A percentile compares a stretch with the other conserved stretches of the same genome.
These are phyloP conservation scores for Chytriomyces sp. DNA, from an alignment of 192 early-diverging fungal species.

Conservation along the genomic window DNA sequence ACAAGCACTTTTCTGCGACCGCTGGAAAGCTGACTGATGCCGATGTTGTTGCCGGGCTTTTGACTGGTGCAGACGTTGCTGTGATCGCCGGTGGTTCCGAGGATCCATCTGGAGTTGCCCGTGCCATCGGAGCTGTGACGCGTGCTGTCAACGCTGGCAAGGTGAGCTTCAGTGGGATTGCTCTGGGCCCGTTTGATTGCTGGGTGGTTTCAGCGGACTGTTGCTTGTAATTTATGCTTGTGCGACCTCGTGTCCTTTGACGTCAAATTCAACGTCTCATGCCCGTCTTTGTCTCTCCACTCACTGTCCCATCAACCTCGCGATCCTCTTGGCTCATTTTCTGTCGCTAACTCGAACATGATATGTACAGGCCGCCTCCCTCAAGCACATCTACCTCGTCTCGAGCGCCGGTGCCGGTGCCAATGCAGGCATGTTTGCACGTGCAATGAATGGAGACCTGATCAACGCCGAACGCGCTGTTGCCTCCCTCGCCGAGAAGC, in stretches of 20 bases:
- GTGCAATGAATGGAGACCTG: constrained; percentile 14
- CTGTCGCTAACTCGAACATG: background rate
- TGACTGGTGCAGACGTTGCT: background rate
- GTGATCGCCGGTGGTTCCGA: constrained; percentile 27
- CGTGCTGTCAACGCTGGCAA: background rate
- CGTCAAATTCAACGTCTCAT: no score
- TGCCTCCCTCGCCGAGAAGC: constrained; percentile 4
- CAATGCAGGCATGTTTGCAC: background rate
- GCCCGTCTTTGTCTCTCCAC: no score
- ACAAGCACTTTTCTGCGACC: constrained; percentile 13
- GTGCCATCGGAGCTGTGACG: background rate
- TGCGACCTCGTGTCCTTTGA: no score
- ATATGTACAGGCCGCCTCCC: background rate
- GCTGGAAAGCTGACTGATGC: background rate
- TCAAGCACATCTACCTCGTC: constrained; percentile 32
- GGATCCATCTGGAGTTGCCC: constrained; percentile 1
- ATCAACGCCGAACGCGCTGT: constrained; percentile 6
- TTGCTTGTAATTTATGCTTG: background rate
- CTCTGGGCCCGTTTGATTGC: no score
- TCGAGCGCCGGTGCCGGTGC: constrained; percentile 16
- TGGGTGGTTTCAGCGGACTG: background rate
- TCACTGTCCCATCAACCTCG: no score
- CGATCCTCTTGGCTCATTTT: background rate
- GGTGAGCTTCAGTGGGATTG: background rate
- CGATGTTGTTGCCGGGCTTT: background rate